Percentiles rank a stretch among this genome's conserved stretches.
These are phyloP conservation scores for Graphium sp. DNA, from an alignment of 2,329 filamentous ascomycete species.

Conservation along the genomic window DNA sequence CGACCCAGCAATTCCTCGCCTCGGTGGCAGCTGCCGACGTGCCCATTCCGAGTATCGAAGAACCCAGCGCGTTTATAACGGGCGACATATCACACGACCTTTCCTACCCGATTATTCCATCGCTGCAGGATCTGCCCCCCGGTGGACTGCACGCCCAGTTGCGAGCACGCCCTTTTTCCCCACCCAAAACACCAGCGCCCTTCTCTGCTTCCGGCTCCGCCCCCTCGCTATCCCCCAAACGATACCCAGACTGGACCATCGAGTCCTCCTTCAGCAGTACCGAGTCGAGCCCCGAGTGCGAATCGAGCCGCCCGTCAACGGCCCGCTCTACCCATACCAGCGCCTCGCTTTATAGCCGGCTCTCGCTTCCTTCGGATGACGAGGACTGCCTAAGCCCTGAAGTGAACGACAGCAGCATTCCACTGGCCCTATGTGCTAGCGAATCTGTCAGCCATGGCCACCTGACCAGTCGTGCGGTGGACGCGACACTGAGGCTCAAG, in stretches of 20 bases:
- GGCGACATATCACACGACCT: too few species aligned
- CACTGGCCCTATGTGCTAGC: background rate
- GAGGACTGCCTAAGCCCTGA: conserved; percentile 33
- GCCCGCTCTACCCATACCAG: conserved; percentile 42
- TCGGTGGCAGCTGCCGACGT: conserved; percentile 49
- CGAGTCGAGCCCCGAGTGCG: conserved; percentile 41
- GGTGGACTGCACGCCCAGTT: conserved; percentile 14
- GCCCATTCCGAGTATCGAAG: conserved; percentile 48
- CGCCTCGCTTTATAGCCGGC: conserved; percentile 37
- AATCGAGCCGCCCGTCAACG: conserved; percentile 42
- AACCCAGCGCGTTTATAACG: conserved; percentile 31
- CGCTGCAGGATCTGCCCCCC: conserved; percentile 15
- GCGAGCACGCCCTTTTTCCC: conserved; percentile 27
- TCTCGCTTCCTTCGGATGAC: conserved; percentile 39
- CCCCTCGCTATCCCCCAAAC: conserved; percentile 23
- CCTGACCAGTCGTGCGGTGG: too few species aligned
- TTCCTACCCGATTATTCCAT: conserved; percentile 15
- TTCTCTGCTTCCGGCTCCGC: too few species aligned
- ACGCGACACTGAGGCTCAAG: too few species aligned
- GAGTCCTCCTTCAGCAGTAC: conserved; percentile 38
- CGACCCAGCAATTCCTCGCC: conserved; percentile 49
- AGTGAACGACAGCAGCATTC: conserved; percentile 4
- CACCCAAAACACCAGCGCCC: conserved; percentile 42
- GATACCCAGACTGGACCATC: conserved; percentile 41
- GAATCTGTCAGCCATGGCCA: background rate